Percentiles rank a stretch among this genome's conserved stretches.
Evolutionary conservation across 192 early-diverging fungal species (phyloP).

Genomic region (Linnemannia schmuckeri): DNA sequence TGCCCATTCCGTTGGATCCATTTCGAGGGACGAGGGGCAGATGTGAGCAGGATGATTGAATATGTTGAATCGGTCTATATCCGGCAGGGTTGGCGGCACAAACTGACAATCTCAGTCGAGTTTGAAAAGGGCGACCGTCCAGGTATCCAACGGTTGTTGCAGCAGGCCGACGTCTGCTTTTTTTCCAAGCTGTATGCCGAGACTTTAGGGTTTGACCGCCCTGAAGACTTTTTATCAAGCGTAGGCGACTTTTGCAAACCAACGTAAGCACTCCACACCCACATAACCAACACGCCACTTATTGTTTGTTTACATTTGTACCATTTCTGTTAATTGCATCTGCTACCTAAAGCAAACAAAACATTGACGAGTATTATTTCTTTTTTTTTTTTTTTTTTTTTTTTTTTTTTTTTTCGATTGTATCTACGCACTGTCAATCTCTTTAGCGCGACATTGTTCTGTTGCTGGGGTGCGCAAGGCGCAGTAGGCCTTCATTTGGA

Average conservation of each 20-base stretch:
- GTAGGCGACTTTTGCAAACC: constrained; percentile 56
- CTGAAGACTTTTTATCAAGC: constrained; percentile 59
- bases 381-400: background rate
- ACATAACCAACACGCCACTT: background rate
- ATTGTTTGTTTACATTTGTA: background rate
- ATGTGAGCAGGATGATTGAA: constrained; percentile 67
- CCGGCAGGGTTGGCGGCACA: constrained; percentile 56
- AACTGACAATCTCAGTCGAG: constrained; percentile 74
- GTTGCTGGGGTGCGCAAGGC: constrained; percentile 73
- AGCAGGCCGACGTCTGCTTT: constrained; percentile 71
- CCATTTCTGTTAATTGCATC: background rate
- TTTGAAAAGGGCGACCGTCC: constrained; percentile 75
- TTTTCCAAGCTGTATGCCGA: constrained; percentile 77
- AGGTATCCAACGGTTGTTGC: constrained; percentile 68
- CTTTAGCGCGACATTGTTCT: constrained; percentile 69
- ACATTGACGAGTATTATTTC: background rate
- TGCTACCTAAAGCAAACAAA: constrained; percentile 4
- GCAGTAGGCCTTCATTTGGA: constrained; percentile 60
- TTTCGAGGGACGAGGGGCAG: constrained; percentile 72
- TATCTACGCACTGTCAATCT: background rate
- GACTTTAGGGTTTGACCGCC: constrained; percentile 64
- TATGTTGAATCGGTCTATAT: constrained; percentile 61
- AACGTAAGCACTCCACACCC: constrained; percentile 30
- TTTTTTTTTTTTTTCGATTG: background rate
- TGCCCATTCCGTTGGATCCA: constrained; percentile 70